Evolutionary conservation across 2,329 filamentous ascomycete genomes (phyloP).

Genomic region (Aspergillus intermedius): DNA sequence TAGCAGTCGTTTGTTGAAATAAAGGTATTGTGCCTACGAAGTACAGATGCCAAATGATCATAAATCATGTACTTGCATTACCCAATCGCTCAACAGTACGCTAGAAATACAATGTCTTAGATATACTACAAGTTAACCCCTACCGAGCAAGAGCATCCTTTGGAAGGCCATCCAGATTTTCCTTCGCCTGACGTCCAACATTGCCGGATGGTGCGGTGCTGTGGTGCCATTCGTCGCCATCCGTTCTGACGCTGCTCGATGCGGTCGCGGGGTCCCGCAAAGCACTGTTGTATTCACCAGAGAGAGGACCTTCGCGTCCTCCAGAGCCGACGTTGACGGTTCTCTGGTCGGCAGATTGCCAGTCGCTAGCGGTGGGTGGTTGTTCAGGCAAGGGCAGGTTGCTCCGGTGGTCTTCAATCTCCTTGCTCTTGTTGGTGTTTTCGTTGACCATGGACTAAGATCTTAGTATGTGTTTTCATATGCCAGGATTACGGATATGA

Average conservation of each 20-base stretch:
- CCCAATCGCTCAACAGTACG: too few relatives aligned
- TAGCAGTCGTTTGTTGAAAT: too few relatives aligned
- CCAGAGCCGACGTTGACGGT: conserved; percentile 67
- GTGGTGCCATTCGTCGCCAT: conserved; percentile 50
- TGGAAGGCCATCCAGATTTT: conserved; percentile 50
- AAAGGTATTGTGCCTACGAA: too few relatives aligned
- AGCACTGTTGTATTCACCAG: conserved; percentile 43
- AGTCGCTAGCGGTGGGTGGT: conserved; percentile 69
- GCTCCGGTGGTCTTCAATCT: conserved; percentile 61
- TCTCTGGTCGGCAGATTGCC: conserved; percentile 63
- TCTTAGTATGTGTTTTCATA: background rate
- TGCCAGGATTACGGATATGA: background rate
- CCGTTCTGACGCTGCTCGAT: conserved; percentile 45
- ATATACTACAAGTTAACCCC: background rate
- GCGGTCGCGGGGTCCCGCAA: conserved; percentile 53
- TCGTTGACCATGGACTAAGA: conserved; percentile 34
- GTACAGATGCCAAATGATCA: too few relatives aligned
- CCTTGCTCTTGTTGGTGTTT: conserved; percentile 50
- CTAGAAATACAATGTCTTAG: background rate
- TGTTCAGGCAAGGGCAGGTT: conserved; percentile 76
- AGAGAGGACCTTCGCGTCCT: conserved; percentile 47
- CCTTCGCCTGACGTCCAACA: conserved; percentile 58
- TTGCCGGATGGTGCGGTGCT: conserved; percentile 37
- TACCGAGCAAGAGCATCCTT: conserved; percentile 54
- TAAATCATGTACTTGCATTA: too few relatives aligned